Evolutionary conservation across 495 filamentous ascomycete species (phyloP), one percentile per base, ranked within the genome.

Genomic region (Lichina pygmaea): DNA sequence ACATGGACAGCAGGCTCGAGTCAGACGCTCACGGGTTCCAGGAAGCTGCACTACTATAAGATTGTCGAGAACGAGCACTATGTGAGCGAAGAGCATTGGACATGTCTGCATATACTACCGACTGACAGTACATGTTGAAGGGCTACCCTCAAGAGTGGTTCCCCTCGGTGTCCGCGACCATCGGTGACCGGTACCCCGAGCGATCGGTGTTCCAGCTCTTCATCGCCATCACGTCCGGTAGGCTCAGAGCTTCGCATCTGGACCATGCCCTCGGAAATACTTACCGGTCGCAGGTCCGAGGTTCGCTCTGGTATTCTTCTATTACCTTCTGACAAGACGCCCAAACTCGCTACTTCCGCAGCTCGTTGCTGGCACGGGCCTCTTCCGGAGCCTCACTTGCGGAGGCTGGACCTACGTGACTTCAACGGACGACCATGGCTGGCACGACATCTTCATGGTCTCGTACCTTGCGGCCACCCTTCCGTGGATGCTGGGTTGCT

Each of bases 401-500:
- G 91, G 86, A 44, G 91, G 91, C 36, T 99, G 91, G 91, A 94
- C 92, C 34, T 99, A 95, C 58, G 77, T 99, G 44, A 99, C 91
- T 16, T 94, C 86, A 37, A 95, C 91, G 8, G 91, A 99, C 59
- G 84, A 95, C 57, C 91, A 99, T 59, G 73, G 86, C 58, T 94
- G 84, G 85, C 91, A 99, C 56, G 91, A 99, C 58, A 89, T 94
- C 45, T 86, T 95, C 61, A 99, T 99, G 91, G 92, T 99, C 53
- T 92, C 83, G 31, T 99, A 99, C 58, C 62, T 99, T 43, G 75
- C 95, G 41, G 78, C 84, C 11, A 95, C 91, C 0, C 64, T 99
- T 46, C 91, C 91, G 6, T 99, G 91, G 91, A 95, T 86, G 2
- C 52, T 81, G 33, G 91, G 91, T 42, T 94, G 86, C 57, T 68